Percentiles rank a stretch among this genome's conserved stretches.
phyloP scores from a whole-genome alignment of 176 grass and related monocot genomes.

The Coix lacrymajobi region DNA sequence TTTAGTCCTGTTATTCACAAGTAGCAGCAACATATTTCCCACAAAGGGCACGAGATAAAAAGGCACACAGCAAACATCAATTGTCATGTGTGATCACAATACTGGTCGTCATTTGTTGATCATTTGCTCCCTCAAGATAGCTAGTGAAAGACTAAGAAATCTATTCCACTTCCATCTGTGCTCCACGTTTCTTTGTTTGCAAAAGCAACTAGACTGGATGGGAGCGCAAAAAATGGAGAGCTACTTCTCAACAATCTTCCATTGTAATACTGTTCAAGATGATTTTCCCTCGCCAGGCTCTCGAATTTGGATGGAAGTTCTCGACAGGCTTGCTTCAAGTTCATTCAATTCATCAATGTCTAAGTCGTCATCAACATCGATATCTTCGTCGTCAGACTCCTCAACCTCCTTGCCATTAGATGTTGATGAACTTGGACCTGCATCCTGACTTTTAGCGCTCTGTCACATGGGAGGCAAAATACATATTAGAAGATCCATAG shows the following conservation, averaged over 20 bases:
- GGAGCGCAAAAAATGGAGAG: constrained; percentile 30
- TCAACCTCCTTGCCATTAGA: constrained; percentile 51
- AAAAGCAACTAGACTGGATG: constrained; percentile 13
- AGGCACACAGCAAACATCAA: neutral
- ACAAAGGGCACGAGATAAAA: constrained; percentile 19
- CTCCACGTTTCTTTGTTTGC: constrained; percentile 20
- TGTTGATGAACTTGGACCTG: constrained; percentile 50
- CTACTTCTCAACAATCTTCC: constrained; percentile 3
- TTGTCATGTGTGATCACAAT: constrained; percentile 18
- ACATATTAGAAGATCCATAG: neutral
- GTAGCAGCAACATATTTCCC: constrained; percentile 23
- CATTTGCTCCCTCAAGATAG: constrained; percentile 10
- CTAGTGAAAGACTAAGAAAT: constrained; percentile 18
- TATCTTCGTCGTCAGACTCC: constrained; percentile 38
- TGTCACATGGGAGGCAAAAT: constrained; percentile 27
- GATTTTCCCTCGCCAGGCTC: constrained; percentile 61
- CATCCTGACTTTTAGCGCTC: constrained; percentile 37
- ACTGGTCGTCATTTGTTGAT: neutral
- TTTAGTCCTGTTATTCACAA: constrained; percentile 45
- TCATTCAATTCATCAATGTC: constrained; percentile 95
- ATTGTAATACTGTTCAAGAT: constrained; percentile 22
- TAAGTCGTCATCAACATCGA: constrained; percentile 69
- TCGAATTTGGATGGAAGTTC: constrained; percentile 69
- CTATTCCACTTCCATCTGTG: constrained; percentile 32
- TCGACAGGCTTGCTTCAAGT: constrained; percentile 84